Base-by-base conservation (phyloP, 2,329 filamentous ascomycete species). In the Stylonectria norvegica region DNA sequence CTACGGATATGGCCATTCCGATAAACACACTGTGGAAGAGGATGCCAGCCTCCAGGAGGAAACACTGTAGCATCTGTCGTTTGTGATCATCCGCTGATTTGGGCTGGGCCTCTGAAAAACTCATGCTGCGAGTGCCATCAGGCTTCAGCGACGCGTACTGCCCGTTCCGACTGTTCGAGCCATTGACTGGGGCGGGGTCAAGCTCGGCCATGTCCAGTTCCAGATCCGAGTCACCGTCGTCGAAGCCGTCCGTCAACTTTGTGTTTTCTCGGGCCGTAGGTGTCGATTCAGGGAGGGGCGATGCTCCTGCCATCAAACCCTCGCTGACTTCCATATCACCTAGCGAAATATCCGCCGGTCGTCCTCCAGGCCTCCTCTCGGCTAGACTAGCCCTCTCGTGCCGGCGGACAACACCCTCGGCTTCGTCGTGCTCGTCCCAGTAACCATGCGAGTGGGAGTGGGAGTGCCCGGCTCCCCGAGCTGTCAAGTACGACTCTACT, bases 401-500 rank as follows among this genome's bases (percentile, higher is more conserved):
- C 7, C 15, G 15, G 15, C 19, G 30, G 8, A 8, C 8, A 12
- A 25, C 12, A 8, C 55, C 52, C 22, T 57, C 55, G 18, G 62
- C 51, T 20, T 59, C 63, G 10, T 66, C 66, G 12, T 70, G 67
- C 4, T 72, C 70, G 22, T 75, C 72, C 66, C 75, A 75, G 62
- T 72, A 63, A 9, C 59, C 59, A 40, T 69, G 69, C 20, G 68
- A 62, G 49, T 82, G 79, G 1, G 75, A 73, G 55, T 83, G 76
- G 1, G 76, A 76, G 55, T 81, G 80, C 2, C 77, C 72, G 2
- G 79, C 81, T 30, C 80, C 80, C 40, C 79, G 67, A 2, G 83
- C 85, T 0, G 89, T 89, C 52, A 97, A 83, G 61, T 89, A 89
- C 68, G 93, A 95, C 64, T 97, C 91, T 37, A 96, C 76, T 2